These are phyloP conservation scores for Bipolaris zeicola DNA, from an alignment of 2,329 filamentous ascomycete genomes.

Conservation along the genomic window DNA sequence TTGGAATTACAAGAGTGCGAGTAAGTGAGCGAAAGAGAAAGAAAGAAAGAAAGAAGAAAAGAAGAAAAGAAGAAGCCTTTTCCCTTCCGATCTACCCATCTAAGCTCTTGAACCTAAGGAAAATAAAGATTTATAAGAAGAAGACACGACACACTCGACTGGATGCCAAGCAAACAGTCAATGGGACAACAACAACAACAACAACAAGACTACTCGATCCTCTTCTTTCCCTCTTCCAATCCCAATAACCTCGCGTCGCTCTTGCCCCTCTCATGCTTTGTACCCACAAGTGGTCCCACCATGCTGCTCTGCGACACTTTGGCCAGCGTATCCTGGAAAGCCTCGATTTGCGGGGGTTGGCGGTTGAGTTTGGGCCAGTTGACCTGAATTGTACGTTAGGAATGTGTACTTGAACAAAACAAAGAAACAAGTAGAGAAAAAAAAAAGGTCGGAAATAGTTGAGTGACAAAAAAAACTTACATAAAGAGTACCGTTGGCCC, in stretches of 20 bases:
- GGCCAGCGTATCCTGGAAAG: slow-evolving; percentile 82
- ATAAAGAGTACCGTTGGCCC: slow-evolving; percentile 86
- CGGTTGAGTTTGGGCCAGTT: slow-evolving; percentile 98
- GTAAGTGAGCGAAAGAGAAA: not conserved
- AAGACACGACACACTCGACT: too few relatives aligned
- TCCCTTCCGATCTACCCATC: too few relatives aligned
- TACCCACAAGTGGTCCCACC: slow-evolving; percentile 72
- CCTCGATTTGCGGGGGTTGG: slow-evolving; percentile 82
- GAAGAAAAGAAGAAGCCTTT: not conserved
- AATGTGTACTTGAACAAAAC: not conserved
- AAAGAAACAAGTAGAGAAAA: not conserved
- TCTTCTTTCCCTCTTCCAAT: slow-evolving; percentile 97
- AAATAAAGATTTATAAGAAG: too few relatives aligned
- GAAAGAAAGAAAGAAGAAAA: not conserved
- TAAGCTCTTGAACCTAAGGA: not conserved
- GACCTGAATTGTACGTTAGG: slow-evolving; percentile 63
- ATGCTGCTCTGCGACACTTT: slow-evolving; percentile 83
- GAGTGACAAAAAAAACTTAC: slow-evolving; percentile 64
- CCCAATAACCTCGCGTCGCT: slow-evolving; percentile 83
- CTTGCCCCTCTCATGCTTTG: slow-evolving; percentile 76
- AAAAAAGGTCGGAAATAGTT: not conserved
- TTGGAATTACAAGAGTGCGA: too few relatives aligned
- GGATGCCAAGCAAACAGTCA: not conserved
- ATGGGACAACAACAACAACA: not conserved
- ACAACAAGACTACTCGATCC: slow-evolving; percentile 70